Evolutionary conservation across 305 asterid species (phyloP).

Genomic region (Andrographis paniculata): DNA sequence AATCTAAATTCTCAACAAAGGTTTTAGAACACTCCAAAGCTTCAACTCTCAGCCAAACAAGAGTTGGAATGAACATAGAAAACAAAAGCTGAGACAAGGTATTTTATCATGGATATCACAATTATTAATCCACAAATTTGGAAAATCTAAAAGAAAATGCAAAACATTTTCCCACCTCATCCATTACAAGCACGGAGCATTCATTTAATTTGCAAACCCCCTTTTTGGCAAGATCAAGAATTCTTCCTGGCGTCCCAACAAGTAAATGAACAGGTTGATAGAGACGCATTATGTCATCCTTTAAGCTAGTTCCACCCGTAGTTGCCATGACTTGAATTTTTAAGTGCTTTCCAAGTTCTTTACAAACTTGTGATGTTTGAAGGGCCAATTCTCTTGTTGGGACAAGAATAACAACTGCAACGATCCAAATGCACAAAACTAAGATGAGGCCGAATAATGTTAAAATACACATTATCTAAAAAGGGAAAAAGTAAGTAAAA

Average conservation of each 20-base stretch:
- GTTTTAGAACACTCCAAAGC: conserved; percentile 6
- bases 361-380: too few relatives aligned
- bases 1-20: conserved; percentile 4
- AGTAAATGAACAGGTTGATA: conserved; percentile 96
- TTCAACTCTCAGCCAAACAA: conserved; percentile 1
- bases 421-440: too few relatives aligned
- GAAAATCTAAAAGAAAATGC: conserved; percentile 1
- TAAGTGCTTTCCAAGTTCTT: conserved; percentile 56
- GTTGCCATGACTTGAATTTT: conserved; percentile 88
- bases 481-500: too few relatives aligned
- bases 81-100: background rate
- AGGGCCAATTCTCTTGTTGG: too few relatives aligned
- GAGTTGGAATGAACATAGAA: background rate
- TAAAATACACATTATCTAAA: too few relatives aligned
- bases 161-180: conserved; percentile 48
- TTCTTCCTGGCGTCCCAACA: conserved; percentile 98
- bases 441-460: too few relatives aligned
- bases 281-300: conserved; percentile 95
- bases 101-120: conserved; percentile 2
- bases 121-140: background rate
- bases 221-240: conserved; percentile 78
- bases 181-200: conserved; percentile 79
- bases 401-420: too few relatives aligned
- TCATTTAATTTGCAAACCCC: conserved; percentile 68
- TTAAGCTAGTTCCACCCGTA: conserved; percentile 96